phyloP scores from a whole-genome alignment of 805 yeast species.

The Pichia kluyveri region DNA sequence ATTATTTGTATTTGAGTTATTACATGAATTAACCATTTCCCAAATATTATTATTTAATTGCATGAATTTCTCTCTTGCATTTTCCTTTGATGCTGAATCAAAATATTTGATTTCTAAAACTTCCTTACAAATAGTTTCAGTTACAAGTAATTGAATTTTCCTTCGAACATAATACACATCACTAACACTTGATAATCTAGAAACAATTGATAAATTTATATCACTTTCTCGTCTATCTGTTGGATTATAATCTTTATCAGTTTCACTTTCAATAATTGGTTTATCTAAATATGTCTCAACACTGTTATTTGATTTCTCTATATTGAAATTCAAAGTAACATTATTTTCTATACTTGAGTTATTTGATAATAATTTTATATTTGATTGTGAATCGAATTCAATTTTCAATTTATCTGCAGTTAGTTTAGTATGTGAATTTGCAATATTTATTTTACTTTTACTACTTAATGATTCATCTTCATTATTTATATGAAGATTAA shows the following conservation, averaged over 20 bases:
- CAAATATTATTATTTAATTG: slow-evolving; percentile 16
- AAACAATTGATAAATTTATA: slow-evolving; percentile 18
- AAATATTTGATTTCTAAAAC: slow-evolving; percentile 12
- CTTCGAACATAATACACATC: slow-evolving; percentile 28
- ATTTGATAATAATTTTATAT: background rate
- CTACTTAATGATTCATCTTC: slow-evolving; percentile 8
- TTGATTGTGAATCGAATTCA: background rate
- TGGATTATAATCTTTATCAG: too few species aligned
- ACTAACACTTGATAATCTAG: slow-evolving; percentile 25
- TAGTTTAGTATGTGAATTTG: background rate
- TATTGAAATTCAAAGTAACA: slow-evolving; percentile 16
- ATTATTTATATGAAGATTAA: slow-evolving; percentile 17
- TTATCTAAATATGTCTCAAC: background rate
- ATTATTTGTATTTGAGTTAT: slow-evolving; percentile 15
- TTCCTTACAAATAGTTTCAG: slow-evolving; percentile 14
- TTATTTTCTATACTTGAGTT: slow-evolving; percentile 7
- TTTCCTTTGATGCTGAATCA: slow-evolving; percentile 11
- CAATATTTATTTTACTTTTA: background rate
- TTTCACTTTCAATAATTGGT: background rate
- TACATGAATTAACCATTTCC: slow-evolving; percentile 19
- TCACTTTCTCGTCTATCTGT: background rate
- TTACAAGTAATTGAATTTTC: slow-evolving; percentile 27
- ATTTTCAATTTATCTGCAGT: background rate
- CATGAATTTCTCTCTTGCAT: slow-evolving; percentile 11
- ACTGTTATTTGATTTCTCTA: slow-evolving; percentile 5